These are phyloP conservation scores for Aspergillus amoenus DNA, from an alignment of 2,329 filamentous ascomycete genomes.

Conservation along the genomic window DNA sequence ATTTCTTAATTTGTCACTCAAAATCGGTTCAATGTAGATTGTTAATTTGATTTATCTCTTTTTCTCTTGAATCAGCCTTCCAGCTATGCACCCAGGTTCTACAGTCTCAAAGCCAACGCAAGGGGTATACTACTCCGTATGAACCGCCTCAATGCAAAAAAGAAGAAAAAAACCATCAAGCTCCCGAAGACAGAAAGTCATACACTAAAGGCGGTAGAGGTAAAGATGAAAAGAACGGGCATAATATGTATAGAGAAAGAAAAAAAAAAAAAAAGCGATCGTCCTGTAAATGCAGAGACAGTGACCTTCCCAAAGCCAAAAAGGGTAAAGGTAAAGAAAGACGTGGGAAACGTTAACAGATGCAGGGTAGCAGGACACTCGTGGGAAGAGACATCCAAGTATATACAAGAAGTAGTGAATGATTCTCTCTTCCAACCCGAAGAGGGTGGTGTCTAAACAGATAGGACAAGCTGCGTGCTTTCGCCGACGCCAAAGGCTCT, in stretches of 20 bases:
- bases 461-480: conserved; percentile 67
- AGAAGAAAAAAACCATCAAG: conserved; percentile 17
- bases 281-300: conserved; percentile 29
- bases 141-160: conserved; percentile 32
- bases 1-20: not conserved
- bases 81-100: conserved; percentile 10
- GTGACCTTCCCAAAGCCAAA: conserved; percentile 20
- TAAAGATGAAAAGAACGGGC: conserved; percentile 13
- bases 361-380: conserved; percentile 26
- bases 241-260: conserved; percentile 15
- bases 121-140: conserved; percentile 30
- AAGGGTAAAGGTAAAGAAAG: conserved; percentile 19
- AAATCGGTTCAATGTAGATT: not conserved
- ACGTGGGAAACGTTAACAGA: conserved; percentile 26
- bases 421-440: conserved; percentile 14
- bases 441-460: conserved; percentile 51
- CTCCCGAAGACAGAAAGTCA: conserved; percentile 19
- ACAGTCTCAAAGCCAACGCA: conserved; percentile 24
- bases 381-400: conserved; percentile 20
- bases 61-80: conserved; percentile 8
- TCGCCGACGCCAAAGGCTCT: conserved; percentile 59
- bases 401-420: conserved; percentile 26
- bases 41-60: conserved; percentile 5
- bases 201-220: conserved; percentile 17
- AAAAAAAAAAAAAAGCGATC: conserved; percentile 18